Evolutionary conservation across 768 basidiomycete species (phyloP).

Genomic region (Amanita muscaria): DNA sequence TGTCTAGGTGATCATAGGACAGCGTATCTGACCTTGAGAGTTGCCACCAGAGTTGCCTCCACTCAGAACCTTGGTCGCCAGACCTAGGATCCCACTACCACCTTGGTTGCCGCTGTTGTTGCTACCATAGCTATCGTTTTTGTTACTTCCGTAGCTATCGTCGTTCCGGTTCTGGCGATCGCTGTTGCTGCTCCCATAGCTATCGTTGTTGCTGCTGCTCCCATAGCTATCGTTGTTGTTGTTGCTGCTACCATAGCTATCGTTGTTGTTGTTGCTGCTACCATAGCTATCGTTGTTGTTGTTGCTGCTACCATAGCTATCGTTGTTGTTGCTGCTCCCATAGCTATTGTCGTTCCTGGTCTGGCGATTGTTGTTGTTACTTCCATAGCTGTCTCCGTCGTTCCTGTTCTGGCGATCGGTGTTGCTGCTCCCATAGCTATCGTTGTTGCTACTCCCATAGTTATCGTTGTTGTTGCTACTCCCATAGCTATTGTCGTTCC

Average conservation of each 20-base stretch:
- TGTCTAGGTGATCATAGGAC: background rate
- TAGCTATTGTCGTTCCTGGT: background rate
- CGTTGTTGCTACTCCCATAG: background rate
- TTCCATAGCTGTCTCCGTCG: background rate
- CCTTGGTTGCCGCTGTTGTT: background rate
- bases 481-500: background rate
- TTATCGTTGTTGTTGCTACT: background rate
- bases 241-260: background rate
- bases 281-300: background rate
- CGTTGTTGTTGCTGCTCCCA: background rate
- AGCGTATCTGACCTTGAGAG: too few relatives aligned
- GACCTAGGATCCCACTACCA: background rate
- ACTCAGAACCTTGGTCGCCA: background rate
- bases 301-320: background rate
- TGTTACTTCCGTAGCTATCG: background rate
- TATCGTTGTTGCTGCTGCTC: background rate
- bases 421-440: background rate
- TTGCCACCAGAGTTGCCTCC: background rate
- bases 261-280: background rate
- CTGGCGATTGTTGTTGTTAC: background rate
- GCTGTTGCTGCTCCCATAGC: background rate
- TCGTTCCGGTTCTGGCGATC: background rate
- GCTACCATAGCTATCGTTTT: background rate
- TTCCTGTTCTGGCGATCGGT: background rate
- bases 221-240: background rate